These are phyloP conservation scores for Aspergillus thermomutatus DNA, from an alignment of 2,329 filamentous ascomycete species.

Conservation along the genomic window DNA sequence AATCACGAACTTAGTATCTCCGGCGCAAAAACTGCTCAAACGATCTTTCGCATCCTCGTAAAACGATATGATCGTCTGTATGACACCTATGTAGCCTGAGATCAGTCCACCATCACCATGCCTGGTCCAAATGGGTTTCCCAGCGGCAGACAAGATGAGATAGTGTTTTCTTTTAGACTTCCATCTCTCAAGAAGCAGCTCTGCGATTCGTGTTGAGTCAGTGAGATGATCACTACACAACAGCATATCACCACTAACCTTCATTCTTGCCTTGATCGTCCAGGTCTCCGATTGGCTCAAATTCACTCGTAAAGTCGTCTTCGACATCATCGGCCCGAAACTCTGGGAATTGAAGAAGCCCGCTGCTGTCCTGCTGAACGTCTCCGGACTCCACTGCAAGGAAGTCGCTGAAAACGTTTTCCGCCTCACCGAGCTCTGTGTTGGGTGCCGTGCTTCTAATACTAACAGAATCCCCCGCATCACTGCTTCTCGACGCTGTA, in stretches of 20 bases:
- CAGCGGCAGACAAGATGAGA: conserved; percentile 90
- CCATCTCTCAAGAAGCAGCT: conserved; percentile 66
- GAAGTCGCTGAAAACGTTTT: conserved; percentile 75
- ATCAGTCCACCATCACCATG: conserved; percentile 88
- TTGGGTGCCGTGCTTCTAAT: conserved; percentile 50
- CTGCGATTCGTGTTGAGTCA: conserved; percentile 12
- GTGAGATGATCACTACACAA: conserved; percentile 9
- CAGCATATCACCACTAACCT: conserved; percentile 37
- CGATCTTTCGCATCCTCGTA: conserved; percentile 78
- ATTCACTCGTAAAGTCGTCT: conserved; percentile 70
- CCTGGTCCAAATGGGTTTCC: conserved; percentile 94
- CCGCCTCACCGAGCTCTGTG: conserved; percentile 66
- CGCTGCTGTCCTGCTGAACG: conserved; percentile 37
- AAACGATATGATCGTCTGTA: conserved; percentile 97
- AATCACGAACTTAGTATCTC: conserved; percentile 79
- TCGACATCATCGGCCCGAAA: conserved; percentile 52
- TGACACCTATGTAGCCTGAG: conserved; percentile 89
- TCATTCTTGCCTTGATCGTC: conserved; percentile 54
- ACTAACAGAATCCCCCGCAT: conserved; percentile 49
- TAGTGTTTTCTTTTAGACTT: conserved; percentile 95
- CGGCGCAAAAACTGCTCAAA: conserved; percentile 82
- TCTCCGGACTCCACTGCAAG: conserved; percentile 42
- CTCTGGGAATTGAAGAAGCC: conserved; percentile 33
- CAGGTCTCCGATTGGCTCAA: conserved; percentile 65
- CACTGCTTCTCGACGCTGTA: conserved; percentile 47